Conservation (phyloP, 1,284 basidiomycete genomes). For the Melanopsichium pennsylvanicum region DNA sequence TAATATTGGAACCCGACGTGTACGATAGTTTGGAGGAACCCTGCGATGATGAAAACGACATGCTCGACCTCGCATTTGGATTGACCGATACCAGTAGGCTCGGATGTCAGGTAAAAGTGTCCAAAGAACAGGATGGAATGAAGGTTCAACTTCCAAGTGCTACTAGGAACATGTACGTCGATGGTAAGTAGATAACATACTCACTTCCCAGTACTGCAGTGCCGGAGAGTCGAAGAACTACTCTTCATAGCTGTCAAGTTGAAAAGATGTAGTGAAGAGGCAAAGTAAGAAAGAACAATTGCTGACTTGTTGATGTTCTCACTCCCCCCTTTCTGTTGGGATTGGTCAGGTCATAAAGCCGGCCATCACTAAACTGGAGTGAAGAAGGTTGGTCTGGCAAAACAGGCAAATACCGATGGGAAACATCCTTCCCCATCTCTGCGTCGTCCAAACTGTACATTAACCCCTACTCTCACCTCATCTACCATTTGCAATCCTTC, state of each 20-base stretch:
- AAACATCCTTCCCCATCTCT: no score
- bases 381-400: neutral
- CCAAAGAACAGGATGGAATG: constrained; percentile 84
- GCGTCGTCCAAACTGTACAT: no score
- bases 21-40: constrained; percentile 89
- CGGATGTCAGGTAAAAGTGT: constrained; percentile 83
- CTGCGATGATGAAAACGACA: constrained; percentile 88
- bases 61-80: constrained; percentile 97
- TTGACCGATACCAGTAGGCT: constrained; percentile 80
- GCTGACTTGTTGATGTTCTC: no score
- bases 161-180: constrained; percentile 96
- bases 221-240: no score
- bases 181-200: constrained; percentile 72
- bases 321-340: no score
- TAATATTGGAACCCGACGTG: constrained; percentile 82
- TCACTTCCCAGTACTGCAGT: no score
- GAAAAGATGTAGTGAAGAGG: no score
- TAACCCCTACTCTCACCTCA: no score
- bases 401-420: no score
- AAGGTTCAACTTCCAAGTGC: constrained; percentile 86
- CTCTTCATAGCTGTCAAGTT: no score
- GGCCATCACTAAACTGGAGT: constrained; percentile 25
- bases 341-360: constrained; percentile 48
- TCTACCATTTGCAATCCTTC: no score
- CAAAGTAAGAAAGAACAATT: no score